These are phyloP conservation scores for Ceratobasidium sp. DNA, from an alignment of 1,284 basidiomycete genomes.

Conservation along the genomic window DNA sequence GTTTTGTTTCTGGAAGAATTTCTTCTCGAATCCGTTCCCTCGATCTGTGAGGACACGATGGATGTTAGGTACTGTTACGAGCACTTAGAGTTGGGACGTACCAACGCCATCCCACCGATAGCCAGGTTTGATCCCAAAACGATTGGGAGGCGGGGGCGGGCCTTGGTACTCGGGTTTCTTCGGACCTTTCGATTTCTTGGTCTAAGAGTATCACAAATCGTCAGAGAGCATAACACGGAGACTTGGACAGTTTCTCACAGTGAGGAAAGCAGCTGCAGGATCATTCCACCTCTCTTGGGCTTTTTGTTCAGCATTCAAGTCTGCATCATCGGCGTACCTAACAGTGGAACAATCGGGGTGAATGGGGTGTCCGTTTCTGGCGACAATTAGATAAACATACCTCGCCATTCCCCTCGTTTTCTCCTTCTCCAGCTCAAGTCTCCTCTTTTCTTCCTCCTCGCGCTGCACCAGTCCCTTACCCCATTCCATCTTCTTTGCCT, in stretches of 20 bases:
- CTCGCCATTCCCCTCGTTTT: constrained; percentile 72
- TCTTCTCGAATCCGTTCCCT: constrained; percentile 93
- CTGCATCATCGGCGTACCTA: constrained; percentile 76
- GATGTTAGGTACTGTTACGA: background rate
- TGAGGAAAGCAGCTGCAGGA: constrained; percentile 90
- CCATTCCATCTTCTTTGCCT: constrained; percentile 94
- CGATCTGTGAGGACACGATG: constrained; percentile 63
- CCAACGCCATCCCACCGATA: constrained; percentile 97
- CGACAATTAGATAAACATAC: constrained; percentile 47
- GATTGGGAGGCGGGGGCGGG: constrained; percentile 87
- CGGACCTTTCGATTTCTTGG: constrained; percentile 74
- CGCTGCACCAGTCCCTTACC: constrained; percentile 90
- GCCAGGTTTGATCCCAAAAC: constrained; percentile 92
- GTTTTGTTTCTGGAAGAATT: constrained; percentile 82
- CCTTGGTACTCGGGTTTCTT: constrained; percentile 84
- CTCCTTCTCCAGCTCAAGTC: constrained; percentile 69
- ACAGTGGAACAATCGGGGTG: background rate
- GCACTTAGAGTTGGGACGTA: constrained; percentile 54
- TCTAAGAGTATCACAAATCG: constrained; percentile 53
- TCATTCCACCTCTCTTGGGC: constrained; percentile 89
- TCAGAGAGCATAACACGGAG: too few relatives aligned
- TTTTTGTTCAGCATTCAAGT: constrained; percentile 82
- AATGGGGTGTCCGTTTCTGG: background rate
- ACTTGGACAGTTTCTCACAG: constrained; percentile 59
- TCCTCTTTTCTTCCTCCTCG: constrained; percentile 71